Evolutionary conservation across 2,329 filamentous ascomycete genomes (phyloP).

Genomic region (Sarocladiaceae sp.): DNA sequence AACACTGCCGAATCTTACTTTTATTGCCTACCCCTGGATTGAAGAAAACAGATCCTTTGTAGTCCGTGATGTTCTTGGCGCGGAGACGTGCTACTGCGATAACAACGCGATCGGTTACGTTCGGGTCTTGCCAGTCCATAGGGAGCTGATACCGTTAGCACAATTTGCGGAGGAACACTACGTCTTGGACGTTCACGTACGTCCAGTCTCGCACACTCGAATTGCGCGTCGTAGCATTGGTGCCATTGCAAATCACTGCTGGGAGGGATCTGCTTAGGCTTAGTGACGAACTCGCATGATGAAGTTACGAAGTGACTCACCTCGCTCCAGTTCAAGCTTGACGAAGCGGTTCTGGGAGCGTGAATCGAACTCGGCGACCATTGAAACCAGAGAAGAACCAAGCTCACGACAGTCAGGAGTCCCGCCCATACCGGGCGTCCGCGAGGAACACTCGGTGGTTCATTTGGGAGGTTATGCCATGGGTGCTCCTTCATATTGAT

Average conservation of each 20-base stretch:
- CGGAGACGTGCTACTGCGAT: slow-evolving; percentile 26
- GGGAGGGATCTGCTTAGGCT: slow-evolving; percentile 27
- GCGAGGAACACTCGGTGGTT: no score
- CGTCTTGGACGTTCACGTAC: slow-evolving; percentile 15
- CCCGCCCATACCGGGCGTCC: no score
- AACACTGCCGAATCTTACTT: no score
- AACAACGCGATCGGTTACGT: slow-evolving; percentile 20
- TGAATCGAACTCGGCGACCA: neutral
- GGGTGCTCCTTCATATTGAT: no score
- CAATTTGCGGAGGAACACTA: neutral
- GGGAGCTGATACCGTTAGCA: slow-evolving; percentile 20
- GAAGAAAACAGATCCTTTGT: slow-evolving; percentile 25
- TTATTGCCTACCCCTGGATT: slow-evolving; percentile 29
- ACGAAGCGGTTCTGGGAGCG: neutral
- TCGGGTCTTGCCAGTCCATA: slow-evolving; percentile 27
- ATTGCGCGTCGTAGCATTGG: slow-evolving; percentile 22
- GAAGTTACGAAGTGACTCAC: neutral
- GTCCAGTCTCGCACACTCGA: slow-evolving; percentile 28
- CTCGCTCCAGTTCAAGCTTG: neutral
- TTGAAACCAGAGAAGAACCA: neutral
- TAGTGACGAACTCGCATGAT: neutral
- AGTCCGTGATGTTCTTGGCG: slow-evolving; percentile 21
- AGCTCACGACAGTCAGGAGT: neutral
- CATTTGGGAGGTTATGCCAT: no score
- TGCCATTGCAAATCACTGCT: slow-evolving; percentile 23